These are phyloP conservation scores for Paramecium sexaurelia DNA, from an alignment of 73 alveolate species.

Conservation along the genomic window DNA sequence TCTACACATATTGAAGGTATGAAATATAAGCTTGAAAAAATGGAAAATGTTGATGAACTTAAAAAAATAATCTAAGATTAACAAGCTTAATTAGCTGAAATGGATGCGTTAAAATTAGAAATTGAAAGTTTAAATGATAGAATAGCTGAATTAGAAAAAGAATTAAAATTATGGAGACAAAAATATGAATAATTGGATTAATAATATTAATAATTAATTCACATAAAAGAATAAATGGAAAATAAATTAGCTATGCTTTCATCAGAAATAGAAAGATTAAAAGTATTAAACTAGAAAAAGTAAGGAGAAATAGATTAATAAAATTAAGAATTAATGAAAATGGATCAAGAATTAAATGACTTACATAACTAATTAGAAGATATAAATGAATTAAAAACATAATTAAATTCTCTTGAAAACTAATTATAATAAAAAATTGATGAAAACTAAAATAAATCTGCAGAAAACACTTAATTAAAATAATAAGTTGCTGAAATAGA, in stretches of 20 bases:
- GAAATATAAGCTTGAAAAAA: conserved; percentile 42
- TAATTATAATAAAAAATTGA: not conserved
- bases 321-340: not conserved
- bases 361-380: not conserved
- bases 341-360: conserved; percentile 6
- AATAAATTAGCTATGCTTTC: conserved; percentile 42
- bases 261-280: conserved; percentile 42
- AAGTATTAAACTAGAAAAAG: not conserved
- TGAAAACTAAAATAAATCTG: not conserved
- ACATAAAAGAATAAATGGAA: conserved; percentile 12
- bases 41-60: not conserved
- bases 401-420: not conserved
- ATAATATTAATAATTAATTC: not conserved
- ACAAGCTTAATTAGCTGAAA: conserved; percentile 1
- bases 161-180: not conserved
- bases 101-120: not conserved
- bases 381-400: not conserved
- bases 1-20: conserved; percentile 29
- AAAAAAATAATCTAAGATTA: not conserved
- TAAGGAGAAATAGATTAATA: conserved; percentile 18
- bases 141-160: conserved; percentile 1
- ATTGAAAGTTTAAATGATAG: not conserved
- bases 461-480: not conserved
- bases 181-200: not conserved
- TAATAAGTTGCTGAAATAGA: not conserved